Percentiles rank a stretch among this genome's conserved stretches.
Conservation (phyloP, 2,329 filamentous ascomycete genomes). For the Epichloe hybrida region DNA sequence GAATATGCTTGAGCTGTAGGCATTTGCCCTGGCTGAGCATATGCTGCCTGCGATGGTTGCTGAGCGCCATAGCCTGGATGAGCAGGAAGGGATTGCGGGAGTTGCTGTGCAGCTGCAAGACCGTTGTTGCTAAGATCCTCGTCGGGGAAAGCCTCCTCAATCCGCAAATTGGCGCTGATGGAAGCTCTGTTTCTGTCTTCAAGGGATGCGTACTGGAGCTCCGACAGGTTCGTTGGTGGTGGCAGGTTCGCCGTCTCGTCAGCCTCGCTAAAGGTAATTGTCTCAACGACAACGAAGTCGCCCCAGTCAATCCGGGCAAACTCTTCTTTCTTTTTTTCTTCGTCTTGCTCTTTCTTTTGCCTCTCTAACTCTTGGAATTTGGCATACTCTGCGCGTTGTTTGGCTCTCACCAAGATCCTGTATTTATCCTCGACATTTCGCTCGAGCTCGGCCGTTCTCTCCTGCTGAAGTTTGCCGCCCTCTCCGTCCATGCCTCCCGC, state of each 20-base stretch:
- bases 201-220: constrained; percentile 84
- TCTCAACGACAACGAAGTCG: constrained; percentile 92
- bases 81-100: constrained; percentile 29
- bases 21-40: constrained; percentile 21
- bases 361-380: constrained; percentile 77
- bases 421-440: constrained; percentile 68
- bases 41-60: constrained; percentile 15
- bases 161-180: constrained; percentile 65
- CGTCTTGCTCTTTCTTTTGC: constrained; percentile 76
- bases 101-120: constrained; percentile 24
- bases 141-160: constrained; percentile 91
- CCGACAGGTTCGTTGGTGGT: constrained; percentile 75
- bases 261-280: constrained; percentile 77
- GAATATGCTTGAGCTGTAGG: constrained; percentile 24
- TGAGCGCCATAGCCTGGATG: constrained; percentile 30
- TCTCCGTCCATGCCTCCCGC: constrained; percentile 53
- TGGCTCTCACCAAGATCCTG: constrained; percentile 65
- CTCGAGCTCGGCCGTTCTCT: constrained; percentile 59
- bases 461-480: constrained; percentile 54
- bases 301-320: constrained; percentile 94
- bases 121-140: constrained; percentile 40
- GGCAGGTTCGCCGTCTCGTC: constrained; percentile 81
- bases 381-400: constrained; percentile 74
- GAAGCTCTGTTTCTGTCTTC: constrained; percentile 91
- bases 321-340: constrained; percentile 61